These are phyloP conservation scores for Verticillium albo-atrum DNA, from an alignment of 2,329 filamentous ascomycete species.

Conservation along the genomic window DNA sequence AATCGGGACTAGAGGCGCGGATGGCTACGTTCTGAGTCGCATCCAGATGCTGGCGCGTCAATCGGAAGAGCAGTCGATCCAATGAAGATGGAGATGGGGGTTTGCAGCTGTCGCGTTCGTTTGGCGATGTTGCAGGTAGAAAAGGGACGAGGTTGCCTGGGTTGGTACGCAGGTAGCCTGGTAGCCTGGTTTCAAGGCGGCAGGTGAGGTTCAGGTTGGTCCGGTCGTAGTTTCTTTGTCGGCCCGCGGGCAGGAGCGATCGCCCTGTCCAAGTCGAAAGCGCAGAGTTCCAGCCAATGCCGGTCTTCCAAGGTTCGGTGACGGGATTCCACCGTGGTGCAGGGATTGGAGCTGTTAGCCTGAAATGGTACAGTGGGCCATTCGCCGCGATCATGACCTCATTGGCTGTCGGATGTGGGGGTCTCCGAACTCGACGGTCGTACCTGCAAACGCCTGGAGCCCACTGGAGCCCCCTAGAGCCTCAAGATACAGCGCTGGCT, in stretches of 20 bases:
- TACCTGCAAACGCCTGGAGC: not conserved
- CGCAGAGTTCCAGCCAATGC: not conserved
- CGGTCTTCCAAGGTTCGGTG: slow-evolving; percentile 8
- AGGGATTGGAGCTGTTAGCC: slow-evolving; percentile 12
- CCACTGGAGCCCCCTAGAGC: not conserved
- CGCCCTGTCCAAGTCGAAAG: not conserved
- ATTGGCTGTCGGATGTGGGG: slow-evolving; percentile 6
- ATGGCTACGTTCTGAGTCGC: not conserved
- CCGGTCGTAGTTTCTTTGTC: not conserved
- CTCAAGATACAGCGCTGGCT: not conserved
- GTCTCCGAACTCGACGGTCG: not conserved
- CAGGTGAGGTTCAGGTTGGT: not conserved
- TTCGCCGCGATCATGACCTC: slow-evolving; percentile 4
- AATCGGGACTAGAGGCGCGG: not conserved
- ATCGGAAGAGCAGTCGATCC: not conserved
- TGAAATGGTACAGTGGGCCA: not conserved
- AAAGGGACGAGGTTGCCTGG: not conserved
- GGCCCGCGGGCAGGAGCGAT: not conserved
- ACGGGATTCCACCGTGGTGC: slow-evolving; percentile 7
- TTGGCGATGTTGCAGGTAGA: not conserved
- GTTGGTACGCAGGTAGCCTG: not conserved
- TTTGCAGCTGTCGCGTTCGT: not conserved
- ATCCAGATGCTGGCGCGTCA: not conserved
- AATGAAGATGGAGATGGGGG: not conserved
- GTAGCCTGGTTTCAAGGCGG: not conserved